Conservation (phyloP, 176 grass and related monocot species). For the Dendrocalamus sinicus region DNA sequence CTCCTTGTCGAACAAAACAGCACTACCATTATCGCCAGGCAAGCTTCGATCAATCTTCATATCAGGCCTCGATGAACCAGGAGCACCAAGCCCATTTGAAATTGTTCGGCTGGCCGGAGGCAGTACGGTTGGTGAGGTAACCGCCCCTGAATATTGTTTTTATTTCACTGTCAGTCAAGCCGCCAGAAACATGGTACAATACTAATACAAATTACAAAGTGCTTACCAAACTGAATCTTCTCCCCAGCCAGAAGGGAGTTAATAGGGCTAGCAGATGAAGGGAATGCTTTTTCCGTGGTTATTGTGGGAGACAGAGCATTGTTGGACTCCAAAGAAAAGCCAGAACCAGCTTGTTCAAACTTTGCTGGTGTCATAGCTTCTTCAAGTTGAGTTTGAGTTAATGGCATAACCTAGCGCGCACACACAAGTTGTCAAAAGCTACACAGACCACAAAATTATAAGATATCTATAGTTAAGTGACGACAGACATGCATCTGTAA, state of each 20-base stretch:
- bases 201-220: slow-evolving; percentile 43
- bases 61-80: slow-evolving; percentile 75
- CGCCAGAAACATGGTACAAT: slow-evolving; percentile 20
- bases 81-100: slow-evolving; percentile 75
- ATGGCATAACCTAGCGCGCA: slow-evolving; percentile 74
- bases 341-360: slow-evolving; percentile 63
- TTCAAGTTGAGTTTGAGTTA: slow-evolving; percentile 98
- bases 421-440: slow-evolving; percentile 38
- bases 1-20: slow-evolving; percentile 62
- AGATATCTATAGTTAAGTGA: slow-evolving; percentile 33
- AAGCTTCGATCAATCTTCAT: slow-evolving; percentile 60
- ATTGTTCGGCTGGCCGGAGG: slow-evolving; percentile 62
- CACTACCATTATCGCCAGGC: slow-evolving; percentile 40
- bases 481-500: not conserved
- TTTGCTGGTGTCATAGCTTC: slow-evolving; percentile 92
- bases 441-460: slow-evolving; percentile 15
- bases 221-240: slow-evolving; percentile 99
- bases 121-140: slow-evolving; percentile 79
- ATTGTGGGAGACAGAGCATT: slow-evolving; percentile 50
- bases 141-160: slow-evolving; percentile 68
- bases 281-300: slow-evolving; percentile 52
- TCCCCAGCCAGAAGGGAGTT: slow-evolving; percentile 85
- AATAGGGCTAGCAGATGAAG: slow-evolving; percentile 71
- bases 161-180: slow-evolving; percentile 30
- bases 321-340: slow-evolving; percentile 67